Percentiles rank a stretch among this genome's conserved stretches.
phyloP scores from a whole-genome alignment of 2,329 filamentous ascomycete species.

The Cytospora chrysosperma region DNA sequence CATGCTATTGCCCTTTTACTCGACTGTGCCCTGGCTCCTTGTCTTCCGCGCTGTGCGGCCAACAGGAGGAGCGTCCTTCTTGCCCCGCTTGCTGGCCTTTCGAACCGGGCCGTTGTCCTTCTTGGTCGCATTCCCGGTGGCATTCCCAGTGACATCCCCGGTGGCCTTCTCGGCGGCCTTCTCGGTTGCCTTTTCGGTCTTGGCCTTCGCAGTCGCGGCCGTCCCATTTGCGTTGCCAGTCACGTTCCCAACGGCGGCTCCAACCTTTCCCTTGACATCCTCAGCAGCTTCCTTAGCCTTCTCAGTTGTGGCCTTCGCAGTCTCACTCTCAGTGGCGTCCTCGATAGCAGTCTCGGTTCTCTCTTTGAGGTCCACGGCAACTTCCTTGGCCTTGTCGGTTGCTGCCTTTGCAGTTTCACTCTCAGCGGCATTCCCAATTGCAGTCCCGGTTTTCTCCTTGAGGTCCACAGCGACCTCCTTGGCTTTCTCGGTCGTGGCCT shows the following conservation, averaged over 20 bases:
- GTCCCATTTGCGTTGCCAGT: background rate
- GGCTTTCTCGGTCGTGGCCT: background rate
- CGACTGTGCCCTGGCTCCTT: constrained; percentile 37
- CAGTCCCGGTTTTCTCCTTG: background rate
- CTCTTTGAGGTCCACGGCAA: background rate
- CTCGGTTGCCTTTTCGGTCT: too few relatives aligned
- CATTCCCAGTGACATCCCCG: background rate
- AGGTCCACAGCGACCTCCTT: background rate
- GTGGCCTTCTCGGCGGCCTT: background rate
- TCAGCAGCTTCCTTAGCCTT: background rate
- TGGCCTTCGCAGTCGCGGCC: background rate
- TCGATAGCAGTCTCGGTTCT: background rate
- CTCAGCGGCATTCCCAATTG: background rate
- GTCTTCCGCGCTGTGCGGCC: constrained; percentile 40
- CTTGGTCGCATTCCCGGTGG: constrained; percentile 2
- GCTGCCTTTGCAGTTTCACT: background rate
- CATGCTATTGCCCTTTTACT: background rate
- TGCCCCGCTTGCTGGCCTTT: constrained; percentile 30
- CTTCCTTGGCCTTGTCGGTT: background rate
- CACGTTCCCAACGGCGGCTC: background rate
- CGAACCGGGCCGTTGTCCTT: constrained; percentile 14
- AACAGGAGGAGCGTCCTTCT: constrained; percentile 30
- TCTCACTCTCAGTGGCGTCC: background rate
- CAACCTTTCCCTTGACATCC: background rate
- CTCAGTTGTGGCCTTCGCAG: background rate